These are phyloP conservation scores for Coemansia sp. DNA, from an alignment of 192 early-diverging fungal species.

Conservation along the genomic window DNA sequence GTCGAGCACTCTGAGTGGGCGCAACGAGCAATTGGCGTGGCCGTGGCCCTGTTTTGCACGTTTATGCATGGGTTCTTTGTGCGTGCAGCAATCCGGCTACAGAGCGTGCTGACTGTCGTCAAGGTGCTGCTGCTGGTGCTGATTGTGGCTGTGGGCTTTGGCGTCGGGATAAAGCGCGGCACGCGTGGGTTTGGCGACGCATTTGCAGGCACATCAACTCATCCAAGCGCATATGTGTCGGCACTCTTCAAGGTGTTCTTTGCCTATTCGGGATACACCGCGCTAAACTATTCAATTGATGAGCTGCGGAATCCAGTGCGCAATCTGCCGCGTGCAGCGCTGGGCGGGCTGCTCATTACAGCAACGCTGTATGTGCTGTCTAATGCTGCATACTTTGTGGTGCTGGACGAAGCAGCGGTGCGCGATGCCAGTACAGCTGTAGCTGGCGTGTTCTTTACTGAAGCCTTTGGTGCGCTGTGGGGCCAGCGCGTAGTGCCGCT, in stretches of 20 bases:
- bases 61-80: conserved; percentile 31
- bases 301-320: conserved; percentile 59
- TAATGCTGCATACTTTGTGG: conserved; percentile 58
- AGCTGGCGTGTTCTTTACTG: conserved; percentile 54
- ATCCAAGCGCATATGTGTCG: conserved; percentile 37
- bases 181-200: conserved; percentile 10
- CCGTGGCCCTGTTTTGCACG: conserved; percentile 26
- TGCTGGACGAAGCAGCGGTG: conserved; percentile 45
- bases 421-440: conserved; percentile 34
- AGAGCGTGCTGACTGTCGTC: conserved; percentile 45
- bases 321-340: conserved; percentile 60
- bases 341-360: conserved; percentile 55
- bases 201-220: conserved; percentile 23
- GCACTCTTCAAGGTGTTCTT: conserved; percentile 58
- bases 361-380: conserved; percentile 58
- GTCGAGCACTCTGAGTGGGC: conserved; percentile 38
- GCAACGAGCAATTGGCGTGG: conserved; percentile 38
- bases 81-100: conserved; percentile 31
- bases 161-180: conserved; percentile 4
- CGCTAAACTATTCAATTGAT: conserved; percentile 61
- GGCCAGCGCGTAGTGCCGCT: conserved; percentile 56
- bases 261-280: conserved; percentile 61
- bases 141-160: conserved; percentile 36
- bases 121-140: conserved; percentile 51
- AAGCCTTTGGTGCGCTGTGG: conserved; percentile 43